phyloP scores from a whole-genome alignment of 805 yeast genomes.

The Ogataea populi-albae region DNA sequence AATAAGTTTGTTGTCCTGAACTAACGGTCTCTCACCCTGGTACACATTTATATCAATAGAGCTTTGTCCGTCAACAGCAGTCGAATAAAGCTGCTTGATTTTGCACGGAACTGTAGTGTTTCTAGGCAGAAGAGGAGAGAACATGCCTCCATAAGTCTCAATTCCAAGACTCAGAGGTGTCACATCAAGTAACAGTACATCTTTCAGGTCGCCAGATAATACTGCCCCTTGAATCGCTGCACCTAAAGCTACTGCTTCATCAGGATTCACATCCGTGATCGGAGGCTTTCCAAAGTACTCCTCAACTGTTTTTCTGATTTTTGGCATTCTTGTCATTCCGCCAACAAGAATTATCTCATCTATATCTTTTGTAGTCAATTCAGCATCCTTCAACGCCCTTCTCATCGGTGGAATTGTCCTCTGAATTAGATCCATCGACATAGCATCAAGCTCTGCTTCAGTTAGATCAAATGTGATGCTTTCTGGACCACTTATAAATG shows the following conservation, averaged over 20 bases:
- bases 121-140: slow-evolving; percentile 81
- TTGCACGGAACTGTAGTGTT: slow-evolving; percentile 94
- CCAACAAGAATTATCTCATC: slow-evolving; percentile 84
- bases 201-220: slow-evolving; percentile 90
- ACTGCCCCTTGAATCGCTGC: slow-evolving; percentile 99
- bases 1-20: slow-evolving; percentile 90
- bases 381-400: slow-evolving; percentile 82
- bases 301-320: slow-evolving; percentile 75
- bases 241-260: slow-evolving; percentile 92
- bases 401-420: slow-evolving; percentile 73
- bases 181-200: slow-evolving; percentile 84
- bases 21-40: slow-evolving; percentile 97
- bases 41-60: slow-evolving; percentile 93
- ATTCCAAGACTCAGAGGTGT: slow-evolving; percentile 89
- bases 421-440: slow-evolving; percentile 58
- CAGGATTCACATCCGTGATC: slow-evolving; percentile 91
- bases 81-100: slow-evolving; percentile 89
- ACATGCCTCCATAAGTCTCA: slow-evolving; percentile 96
- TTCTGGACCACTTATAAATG: slow-evolving; percentile 60
- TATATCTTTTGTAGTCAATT: slow-evolving; percentile 58
- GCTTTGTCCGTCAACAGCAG: slow-evolving; percentile 94
- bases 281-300: slow-evolving; percentile 78
- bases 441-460: slow-evolving; percentile 49
- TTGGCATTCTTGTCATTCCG: slow-evolving; percentile 93
- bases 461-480: slow-evolving; percentile 45